Base-by-base conservation (phyloP, 2,329 filamentous ascomycete species). In the Alternaria novae-zelandiae region DNA sequence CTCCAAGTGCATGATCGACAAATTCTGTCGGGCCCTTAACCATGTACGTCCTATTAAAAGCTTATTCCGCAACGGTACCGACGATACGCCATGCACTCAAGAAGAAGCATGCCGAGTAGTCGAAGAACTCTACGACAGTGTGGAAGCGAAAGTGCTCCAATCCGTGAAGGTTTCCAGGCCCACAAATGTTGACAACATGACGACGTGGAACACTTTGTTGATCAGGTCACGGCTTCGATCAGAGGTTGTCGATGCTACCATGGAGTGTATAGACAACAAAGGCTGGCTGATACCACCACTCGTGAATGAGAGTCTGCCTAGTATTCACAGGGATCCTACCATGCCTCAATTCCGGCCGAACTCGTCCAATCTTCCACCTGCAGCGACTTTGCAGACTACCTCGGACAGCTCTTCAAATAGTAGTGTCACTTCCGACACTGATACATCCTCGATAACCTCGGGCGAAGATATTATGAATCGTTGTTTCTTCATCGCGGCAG, bases 341-440 rank as follows among this genome's bases (percentile, higher is more conserved):
- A 82, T 91, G 77, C 90, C 90, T 9, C 90, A 92, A 70, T 91
- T 91, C 73, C 85, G 88, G 6, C 89, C 89, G n/a, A 86, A 90
- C 67, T 82, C 78, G 30, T 64, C 68, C 6, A 63, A 61, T 20
- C 23, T 64, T 44, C 20, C 57, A 20, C 23, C 28, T 47, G 13
- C 30, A 13, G 13, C 41, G 9, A 32, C 23, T 17, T 30, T 41
- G 6, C 50, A 41, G n/a, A 43, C n/a, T 59, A 30, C 13, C 50
- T 59, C 60, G n/a, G 13, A 32, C 12, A 46, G 36, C 41, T 49
- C 50, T 55, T 36, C 49, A 49, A 28, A 43, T n/a, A 53, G 49
- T 13, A 32, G 36, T 30, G 45, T n/a, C n/a, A 36, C 21, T 43
- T 59, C 61, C 32, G 53, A 65, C 11, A 57, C 54, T 3, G 64